Base-by-base conservation (phyloP, 495 filamentous ascomycete species). In the Mytilinidion resinicola region DNA sequence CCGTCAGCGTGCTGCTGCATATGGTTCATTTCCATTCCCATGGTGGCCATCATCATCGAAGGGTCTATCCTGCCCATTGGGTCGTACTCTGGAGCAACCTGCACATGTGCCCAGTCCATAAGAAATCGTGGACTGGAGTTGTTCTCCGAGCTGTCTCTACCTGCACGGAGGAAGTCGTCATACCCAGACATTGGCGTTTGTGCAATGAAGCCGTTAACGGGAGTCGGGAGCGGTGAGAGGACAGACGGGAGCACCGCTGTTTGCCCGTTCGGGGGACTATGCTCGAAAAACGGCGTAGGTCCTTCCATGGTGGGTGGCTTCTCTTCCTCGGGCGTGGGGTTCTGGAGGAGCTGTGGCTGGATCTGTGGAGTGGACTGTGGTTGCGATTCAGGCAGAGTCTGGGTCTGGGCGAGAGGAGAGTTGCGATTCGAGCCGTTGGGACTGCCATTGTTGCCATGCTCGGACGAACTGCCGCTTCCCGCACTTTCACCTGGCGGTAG, bases 21-120 rank as follows among this genome's bases (percentile, higher is more conserved):
- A 25, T 56, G 64, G 39, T 71, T 67, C n/a, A 75, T 56, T 47
- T 78, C 74, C 70, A 78, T 72, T 15, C 53, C 55, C 54, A 70
- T 66, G 15, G 65, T 63, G 7, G 57, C 44, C 58, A 70, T 66
- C 54, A 74, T 65, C 20, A 65, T 30, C 1, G 53, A 57, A 39
- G 72, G 65, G 15, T 68, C 67, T 4, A 64, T 69, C 38, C 72
- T 58, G 20, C 61, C 52, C 57, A 71, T 63, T 1, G 59, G 69
- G 42, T 74, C 70, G 49, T 61, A 72, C 0, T 60, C 69, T 19
- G 63, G 56, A 15, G 67, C 57, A 53, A 75, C 62, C 25, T 66
- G 60, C 64, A 72, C 68, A 42, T 65, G 60, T 43, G 59, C 52
- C 72, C 72, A 75, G 48, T 75, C 73, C 37, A 73, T 50, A 57